Evolutionary conservation across 2,329 filamentous ascomycete genomes (phyloP), one percentile per base, ranked within the genome.

Genomic region (Neonectria hederae): DNA sequence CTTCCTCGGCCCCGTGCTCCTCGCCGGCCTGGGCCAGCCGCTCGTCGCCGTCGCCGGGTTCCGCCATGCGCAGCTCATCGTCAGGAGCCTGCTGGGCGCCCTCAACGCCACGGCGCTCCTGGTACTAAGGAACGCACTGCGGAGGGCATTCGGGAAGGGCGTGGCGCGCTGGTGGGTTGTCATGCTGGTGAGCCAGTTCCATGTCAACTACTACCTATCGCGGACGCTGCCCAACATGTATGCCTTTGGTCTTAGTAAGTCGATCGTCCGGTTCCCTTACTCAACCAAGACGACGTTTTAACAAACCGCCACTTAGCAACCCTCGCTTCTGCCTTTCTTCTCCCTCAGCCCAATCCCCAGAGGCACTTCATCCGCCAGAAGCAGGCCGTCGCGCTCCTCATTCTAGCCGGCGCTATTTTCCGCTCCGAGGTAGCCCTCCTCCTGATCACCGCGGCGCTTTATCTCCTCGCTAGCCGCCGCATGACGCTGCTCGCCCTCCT

Each of bases 201-300:
- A 99, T 80, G 82, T 97, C 65, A 85, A 96, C 66, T 99, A 93
- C 79, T 99, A 99, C 82, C 91, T 94, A 14, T 96, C 94, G 17
- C 86, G 96, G 65, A 96, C 94, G 2, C 81, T 99, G 69, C 96
- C 96, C 2, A 99, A 99, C 77, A 97, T 97, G 91, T 97, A 97
- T 80, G 94, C 96, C 21, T 96, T 98, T 81, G 88, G 89, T 10
- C 81, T 97, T 63, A 93, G 91, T 95, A 83, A 79, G 90, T 84
- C 17, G 9, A 19, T 38, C 26, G 7, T 19, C 10, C 14, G 8
- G 26, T 14, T 38, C 26, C 22, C n/a, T 38, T 24, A 19, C 35
- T 24, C 11, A 24, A 42, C 8, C n/a, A n/a, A 32, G 38, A n/a
- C 17, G 17, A 19, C 6, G 3, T 21, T 14, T 4, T 13, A n/a